phyloP scores from a whole-genome alignment of 108 stramenopile genomes.

The Cylindrotheca fusiformis region DNA sequence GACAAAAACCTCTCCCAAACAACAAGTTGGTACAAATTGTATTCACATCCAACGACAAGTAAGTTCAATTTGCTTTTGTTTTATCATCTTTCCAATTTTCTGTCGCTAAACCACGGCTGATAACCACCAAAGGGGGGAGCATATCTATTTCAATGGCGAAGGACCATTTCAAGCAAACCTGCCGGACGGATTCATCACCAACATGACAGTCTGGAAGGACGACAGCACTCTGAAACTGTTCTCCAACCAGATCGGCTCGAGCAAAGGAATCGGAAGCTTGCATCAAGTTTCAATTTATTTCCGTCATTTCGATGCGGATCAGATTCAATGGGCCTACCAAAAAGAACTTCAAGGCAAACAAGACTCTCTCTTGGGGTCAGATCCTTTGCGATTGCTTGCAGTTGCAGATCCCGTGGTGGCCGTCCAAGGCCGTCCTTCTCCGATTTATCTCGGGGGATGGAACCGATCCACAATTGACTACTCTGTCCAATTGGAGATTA shows the following conservation, averaged over 20 bases:
- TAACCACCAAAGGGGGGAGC: background rate
- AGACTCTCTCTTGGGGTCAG: background rate
- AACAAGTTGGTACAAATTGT: background rate
- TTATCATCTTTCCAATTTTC: too few relatives aligned
- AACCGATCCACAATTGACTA: background rate
- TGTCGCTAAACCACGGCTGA: too few relatives aligned
- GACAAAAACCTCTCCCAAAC: background rate
- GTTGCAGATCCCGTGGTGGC: background rate
- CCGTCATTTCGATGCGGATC: background rate
- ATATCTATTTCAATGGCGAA: background rate
- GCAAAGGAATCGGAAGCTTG: background rate
- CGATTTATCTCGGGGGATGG: background rate
- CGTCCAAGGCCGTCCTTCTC: background rate
- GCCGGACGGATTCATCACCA: background rate
- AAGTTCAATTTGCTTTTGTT: too few relatives aligned
- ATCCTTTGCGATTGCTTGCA: background rate
- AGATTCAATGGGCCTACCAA: background rate
- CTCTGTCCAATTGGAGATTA: background rate
- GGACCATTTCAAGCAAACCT: background rate
- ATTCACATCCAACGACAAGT: background rate
- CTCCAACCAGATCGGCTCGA: background rate
- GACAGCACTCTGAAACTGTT: background rate
- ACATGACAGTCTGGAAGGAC: background rate
- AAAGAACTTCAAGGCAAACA: background rate
- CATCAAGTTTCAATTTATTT: background rate